Evolutionary conservation across 345 rosid genomes (phyloP).

Genomic region (Eucalyptus sp.): DNA sequence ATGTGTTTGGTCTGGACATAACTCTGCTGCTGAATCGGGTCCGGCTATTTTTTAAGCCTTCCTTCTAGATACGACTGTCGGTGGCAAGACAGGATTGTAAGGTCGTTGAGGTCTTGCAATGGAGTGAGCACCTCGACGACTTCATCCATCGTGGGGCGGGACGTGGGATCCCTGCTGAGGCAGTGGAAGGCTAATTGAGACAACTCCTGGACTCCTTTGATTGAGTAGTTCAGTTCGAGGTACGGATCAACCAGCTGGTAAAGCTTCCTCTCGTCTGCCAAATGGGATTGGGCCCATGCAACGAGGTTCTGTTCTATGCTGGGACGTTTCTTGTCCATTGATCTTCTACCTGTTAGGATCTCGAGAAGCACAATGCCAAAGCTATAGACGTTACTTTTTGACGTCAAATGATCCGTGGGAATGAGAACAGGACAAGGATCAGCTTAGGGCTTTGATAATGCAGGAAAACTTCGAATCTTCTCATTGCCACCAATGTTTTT

Average conservation of each 20-base stretch:
- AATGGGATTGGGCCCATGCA: slow-evolving; percentile 75
- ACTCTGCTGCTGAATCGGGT: slow-evolving; percentile 14
- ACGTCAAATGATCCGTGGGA: slow-evolving; percentile 65
- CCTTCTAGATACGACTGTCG: slow-evolving; percentile 46
- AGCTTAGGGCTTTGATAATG: background rate
- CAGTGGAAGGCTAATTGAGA: slow-evolving; percentile 54
- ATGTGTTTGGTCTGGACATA: slow-evolving; percentile 23
- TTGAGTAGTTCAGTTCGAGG: slow-evolving; percentile 74
- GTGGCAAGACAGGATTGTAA: slow-evolving; percentile 44
- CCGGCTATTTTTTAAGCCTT: slow-evolving; percentile 50
- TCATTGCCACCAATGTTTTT: background rate
- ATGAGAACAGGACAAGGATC: background rate
- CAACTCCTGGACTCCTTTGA: slow-evolving; percentile 63
- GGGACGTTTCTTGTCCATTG: slow-evolving; percentile 87
- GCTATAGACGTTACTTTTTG: slow-evolving; percentile 89
- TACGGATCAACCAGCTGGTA: slow-evolving; percentile 72
- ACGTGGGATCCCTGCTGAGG: slow-evolving; percentile 55
- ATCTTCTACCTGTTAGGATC: slow-evolving; percentile 84
- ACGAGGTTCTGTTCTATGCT: slow-evolving; percentile 82
- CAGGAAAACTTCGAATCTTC: too few species aligned
- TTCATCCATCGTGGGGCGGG: slow-evolving; percentile 63
- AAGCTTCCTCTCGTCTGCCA: slow-evolving; percentile 70
- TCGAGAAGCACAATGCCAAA: slow-evolving; percentile 85
- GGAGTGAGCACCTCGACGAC: slow-evolving; percentile 51
- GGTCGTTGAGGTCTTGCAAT: slow-evolving; percentile 55